These are phyloP conservation scores for Clavispora asparagi DNA, from an alignment of 805 yeast genomes.

Conservation along the genomic window DNA sequence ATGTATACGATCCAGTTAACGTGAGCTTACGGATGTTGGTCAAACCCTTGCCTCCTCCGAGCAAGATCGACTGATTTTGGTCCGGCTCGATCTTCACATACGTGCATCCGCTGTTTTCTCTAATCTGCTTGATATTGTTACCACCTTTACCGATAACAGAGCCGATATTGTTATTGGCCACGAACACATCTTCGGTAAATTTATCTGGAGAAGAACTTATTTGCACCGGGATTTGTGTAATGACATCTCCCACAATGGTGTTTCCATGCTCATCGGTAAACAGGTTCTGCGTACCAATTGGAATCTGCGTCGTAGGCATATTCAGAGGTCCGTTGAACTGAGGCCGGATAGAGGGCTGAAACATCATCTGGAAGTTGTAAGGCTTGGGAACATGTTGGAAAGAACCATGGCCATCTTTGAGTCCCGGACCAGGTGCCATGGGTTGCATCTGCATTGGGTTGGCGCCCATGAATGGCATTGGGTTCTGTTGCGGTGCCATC, in stretches of 20 bases:
- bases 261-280: slow-evolving; percentile 43
- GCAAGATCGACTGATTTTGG: slow-evolving; percentile 43
- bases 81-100: slow-evolving; percentile 68
- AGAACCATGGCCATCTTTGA: slow-evolving; percentile 6
- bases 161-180: slow-evolving; percentile 77
- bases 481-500: slow-evolving; percentile 15
- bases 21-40: slow-evolving; percentile 53
- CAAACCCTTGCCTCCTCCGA: slow-evolving; percentile 40
- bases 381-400: slow-evolving; percentile 16
- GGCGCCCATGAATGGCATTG: slow-evolving; percentile 14
- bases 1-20: slow-evolving; percentile 59
- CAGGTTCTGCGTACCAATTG: slow-evolving; percentile 23
- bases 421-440: slow-evolving; percentile 5
- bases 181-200: slow-evolving; percentile 63
- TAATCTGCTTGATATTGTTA: slow-evolving; percentile 69
- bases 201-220: slow-evolving; percentile 40
- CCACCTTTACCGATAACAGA: slow-evolving; percentile 86
- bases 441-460: slow-evolving; percentile 8
- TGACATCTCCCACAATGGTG: slow-evolving; percentile 40
- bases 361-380: slow-evolving; percentile 37
- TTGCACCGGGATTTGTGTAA: slow-evolving; percentile 34
- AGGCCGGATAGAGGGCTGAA: slow-evolving; percentile 34
- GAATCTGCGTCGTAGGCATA: slow-evolving; percentile 2
- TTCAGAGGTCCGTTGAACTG: slow-evolving; percentile 15
- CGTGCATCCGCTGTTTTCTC: slow-evolving; percentile 66